Percentiles rank a stretch among this genome's conserved stretches.
phyloP scores from a whole-genome alignment of 1,284 basidiomycete species.

The Heimioporus punctisporus region DNA sequence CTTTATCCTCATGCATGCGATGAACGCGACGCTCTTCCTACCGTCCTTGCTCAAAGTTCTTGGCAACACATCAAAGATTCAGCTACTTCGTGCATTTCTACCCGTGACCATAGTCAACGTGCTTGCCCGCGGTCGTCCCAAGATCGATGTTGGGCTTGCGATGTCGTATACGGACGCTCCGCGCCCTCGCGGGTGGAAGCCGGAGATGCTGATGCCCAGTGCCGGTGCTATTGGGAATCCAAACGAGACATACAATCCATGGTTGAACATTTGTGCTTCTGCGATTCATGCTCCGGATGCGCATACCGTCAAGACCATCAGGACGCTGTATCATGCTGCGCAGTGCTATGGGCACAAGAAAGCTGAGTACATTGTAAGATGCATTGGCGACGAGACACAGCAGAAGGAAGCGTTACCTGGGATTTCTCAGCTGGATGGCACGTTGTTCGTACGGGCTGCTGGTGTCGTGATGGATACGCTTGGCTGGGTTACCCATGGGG shows the following conservation, averaged over 20 bases:
- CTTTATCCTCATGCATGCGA: conserved; percentile 75
- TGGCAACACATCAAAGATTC: conserved; percentile 39
- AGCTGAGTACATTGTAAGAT: conserved; percentile 47
- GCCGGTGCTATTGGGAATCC: conserved; percentile 36
- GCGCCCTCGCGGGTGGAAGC: conserved; percentile 33
- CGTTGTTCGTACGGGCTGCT: conserved; percentile 63
- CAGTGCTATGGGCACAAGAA: conserved; percentile 49
- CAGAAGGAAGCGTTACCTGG: conserved; percentile 36
- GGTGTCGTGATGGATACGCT: conserved; percentile 61
- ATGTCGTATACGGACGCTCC: conserved; percentile 56
- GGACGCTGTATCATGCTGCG: conserved; percentile 55
- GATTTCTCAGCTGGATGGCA: conserved; percentile 54
- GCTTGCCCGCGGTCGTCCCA: conserved; percentile 59
- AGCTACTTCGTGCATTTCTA: conserved; percentile 51
- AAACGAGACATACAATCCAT: conserved; percentile 50
- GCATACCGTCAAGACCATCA: conserved; percentile 63
- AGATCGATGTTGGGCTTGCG: conserved; percentile 53
- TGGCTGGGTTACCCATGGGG: conserved; percentile 64
- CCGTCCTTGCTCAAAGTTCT: conserved; percentile 48
- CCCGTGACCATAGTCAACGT: conserved; percentile 45
- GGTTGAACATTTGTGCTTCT: conserved; percentile 57
- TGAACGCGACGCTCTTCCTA: conserved; percentile 66
- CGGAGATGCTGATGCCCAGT: neutral
- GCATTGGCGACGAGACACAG: conserved; percentile 44
- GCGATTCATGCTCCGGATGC: conserved; percentile 59